These are phyloP conservation scores for Avena atlantica DNA, from an alignment of 176 grass and related monocot species.

Conservation along the genomic window DNA sequence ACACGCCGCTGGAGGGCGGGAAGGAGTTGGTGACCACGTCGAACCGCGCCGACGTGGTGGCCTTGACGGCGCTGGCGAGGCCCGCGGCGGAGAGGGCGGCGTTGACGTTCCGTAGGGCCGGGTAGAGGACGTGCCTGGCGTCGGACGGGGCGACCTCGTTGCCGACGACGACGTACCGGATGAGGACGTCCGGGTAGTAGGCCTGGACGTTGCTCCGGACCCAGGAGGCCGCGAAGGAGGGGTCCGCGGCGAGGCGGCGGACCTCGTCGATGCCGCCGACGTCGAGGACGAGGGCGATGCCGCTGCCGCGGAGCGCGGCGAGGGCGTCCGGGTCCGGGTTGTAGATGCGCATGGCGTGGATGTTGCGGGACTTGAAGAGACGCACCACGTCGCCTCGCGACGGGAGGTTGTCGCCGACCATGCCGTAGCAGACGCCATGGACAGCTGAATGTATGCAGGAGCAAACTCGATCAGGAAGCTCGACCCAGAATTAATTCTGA, in stretches of 20 bases:
- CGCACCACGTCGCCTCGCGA: constrained; percentile 49
- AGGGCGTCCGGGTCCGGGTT: constrained; percentile 42
- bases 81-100: constrained; percentile 36
- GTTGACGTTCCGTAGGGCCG: constrained; percentile 62
- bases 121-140: constrained; percentile 39
- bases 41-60: constrained; percentile 20
- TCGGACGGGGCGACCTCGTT: constrained; percentile 45
- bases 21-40: constrained; percentile 37
- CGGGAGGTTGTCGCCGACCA: constrained; percentile 55
- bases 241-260: not conserved
- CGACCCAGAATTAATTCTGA: too few species aligned
- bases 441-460: not conserved
- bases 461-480: too few species aligned
- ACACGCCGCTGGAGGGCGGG: constrained; percentile 52
- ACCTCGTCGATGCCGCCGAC: constrained; percentile 41
- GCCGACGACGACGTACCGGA: constrained; percentile 59
- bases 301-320: constrained; percentile 39
- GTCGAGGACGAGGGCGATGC: constrained; percentile 51
- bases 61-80: constrained; percentile 37
- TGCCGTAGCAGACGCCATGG: constrained; percentile 70
- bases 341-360: constrained; percentile 68
- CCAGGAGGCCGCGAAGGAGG: constrained; percentile 37
- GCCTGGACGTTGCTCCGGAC: constrained; percentile 51
- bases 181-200: not conserved
- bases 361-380: constrained; percentile 63